phyloP scores from a whole-genome alignment of 805 yeast species.

The Kuraishia hungarica region DNA sequence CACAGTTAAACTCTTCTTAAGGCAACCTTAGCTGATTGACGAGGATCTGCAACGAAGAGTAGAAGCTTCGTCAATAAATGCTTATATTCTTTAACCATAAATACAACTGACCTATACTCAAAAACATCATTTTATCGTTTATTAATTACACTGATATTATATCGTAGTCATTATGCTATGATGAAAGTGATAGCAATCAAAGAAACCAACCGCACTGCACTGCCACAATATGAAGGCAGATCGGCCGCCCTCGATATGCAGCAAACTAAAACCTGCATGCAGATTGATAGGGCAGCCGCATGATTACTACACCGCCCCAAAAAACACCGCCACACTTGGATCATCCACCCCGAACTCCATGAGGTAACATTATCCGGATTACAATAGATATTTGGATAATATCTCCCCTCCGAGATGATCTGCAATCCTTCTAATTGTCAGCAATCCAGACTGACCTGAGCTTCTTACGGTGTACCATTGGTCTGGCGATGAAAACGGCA shows the following conservation, averaged over 20 bases:
- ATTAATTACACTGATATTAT: not conserved
- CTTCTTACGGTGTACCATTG: slow-evolving; percentile 46
- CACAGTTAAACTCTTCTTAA: too few species aligned
- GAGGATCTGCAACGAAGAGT: too few species aligned
- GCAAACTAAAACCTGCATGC: not conserved
- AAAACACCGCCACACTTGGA: not conserved
- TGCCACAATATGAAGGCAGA: not conserved
- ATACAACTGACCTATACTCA: not conserved
- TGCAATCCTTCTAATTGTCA: not conserved
- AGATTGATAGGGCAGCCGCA: not conserved
- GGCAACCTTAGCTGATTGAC: too few species aligned
- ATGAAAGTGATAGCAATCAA: not conserved
- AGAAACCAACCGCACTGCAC: not conserved
- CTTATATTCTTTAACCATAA: too few species aligned
- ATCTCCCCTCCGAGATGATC: too few species aligned
- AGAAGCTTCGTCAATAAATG: too few species aligned
- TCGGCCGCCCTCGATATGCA: not conserved
- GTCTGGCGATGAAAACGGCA: slow-evolving; percentile 40
- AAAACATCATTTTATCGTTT: not conserved
- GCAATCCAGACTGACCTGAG: slow-evolving; percentile 42
- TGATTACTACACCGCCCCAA: not conserved
- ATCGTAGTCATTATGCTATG: not conserved
- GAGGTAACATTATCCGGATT: too few species aligned
- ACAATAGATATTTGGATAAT: not conserved
- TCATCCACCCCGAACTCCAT: not conserved